Conservation (phyloP, 2,329 filamentous ascomycete species). For the Talaromyces sp. region DNA sequence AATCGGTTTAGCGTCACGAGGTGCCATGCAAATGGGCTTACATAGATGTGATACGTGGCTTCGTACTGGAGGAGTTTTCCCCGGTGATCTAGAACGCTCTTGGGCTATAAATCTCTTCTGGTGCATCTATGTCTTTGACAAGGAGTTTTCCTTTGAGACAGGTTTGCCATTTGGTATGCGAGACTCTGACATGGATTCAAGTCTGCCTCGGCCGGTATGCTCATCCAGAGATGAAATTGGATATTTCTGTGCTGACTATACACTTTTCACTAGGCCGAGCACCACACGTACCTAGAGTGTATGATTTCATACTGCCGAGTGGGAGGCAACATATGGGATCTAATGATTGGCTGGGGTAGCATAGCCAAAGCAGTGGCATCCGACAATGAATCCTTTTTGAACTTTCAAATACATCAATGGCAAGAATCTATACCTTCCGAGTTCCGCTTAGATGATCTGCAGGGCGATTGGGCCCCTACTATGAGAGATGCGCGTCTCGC, state of each 20-base stretch:
- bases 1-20: slow-evolving; percentile 70
- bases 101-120: slow-evolving; percentile 70
- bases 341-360: slow-evolving; percentile 68
- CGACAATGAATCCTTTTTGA: slow-evolving; percentile 69
- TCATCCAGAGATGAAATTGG: background rate
- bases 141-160: slow-evolving; percentile 82
- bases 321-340: slow-evolving; percentile 78
- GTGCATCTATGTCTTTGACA: slow-evolving; percentile 79
- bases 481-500: slow-evolving; percentile 59
- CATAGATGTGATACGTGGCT: slow-evolving; percentile 71
- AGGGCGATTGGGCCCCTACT: slow-evolving; percentile 39
- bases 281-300: slow-evolving; percentile 66
- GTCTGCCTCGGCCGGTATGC: slow-evolving; percentile 70
- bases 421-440: slow-evolving; percentile 65
- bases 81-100: slow-evolving; percentile 34
- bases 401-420: slow-evolving; percentile 81
- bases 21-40: slow-evolving; percentile 43
- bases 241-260: background rate
- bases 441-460: slow-evolving; percentile 56
- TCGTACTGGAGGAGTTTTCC: slow-evolving; percentile 45
- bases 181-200: slow-evolving; percentile 77
- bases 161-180: slow-evolving; percentile 71
- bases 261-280: background rate
- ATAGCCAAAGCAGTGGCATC: slow-evolving; percentile 64
- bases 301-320: slow-evolving; percentile 85